Evolutionary conservation across 2,329 filamentous ascomycete genomes (phyloP).

Genomic region (Leptographium flavum): DNA sequence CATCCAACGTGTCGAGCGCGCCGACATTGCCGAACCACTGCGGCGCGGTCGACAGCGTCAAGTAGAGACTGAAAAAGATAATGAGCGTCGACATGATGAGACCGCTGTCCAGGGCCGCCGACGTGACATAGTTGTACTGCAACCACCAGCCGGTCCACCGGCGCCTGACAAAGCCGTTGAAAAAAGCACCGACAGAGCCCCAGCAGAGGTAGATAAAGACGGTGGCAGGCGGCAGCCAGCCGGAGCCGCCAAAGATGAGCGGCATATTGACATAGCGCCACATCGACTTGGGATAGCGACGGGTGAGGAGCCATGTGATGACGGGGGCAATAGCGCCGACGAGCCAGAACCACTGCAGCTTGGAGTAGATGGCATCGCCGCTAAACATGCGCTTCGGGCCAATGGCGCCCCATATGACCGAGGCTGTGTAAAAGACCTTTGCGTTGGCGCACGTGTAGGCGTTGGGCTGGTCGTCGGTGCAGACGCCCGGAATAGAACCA

Average conservation of each 20-base stretch:
- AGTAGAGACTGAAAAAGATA: constrained; percentile 53
- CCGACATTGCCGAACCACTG: constrained; percentile 48
- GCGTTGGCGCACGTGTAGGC: constrained; percentile 42
- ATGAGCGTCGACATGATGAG: constrained; percentile 51
- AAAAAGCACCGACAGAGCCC: constrained; percentile 51
- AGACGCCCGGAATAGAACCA: constrained; percentile 47
- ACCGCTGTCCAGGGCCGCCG: constrained; percentile 55
- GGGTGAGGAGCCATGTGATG: constrained; percentile 47
- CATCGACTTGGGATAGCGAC: constrained; percentile 43
- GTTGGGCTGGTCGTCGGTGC: constrained; percentile 35
- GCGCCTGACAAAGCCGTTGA: constrained; percentile 54
- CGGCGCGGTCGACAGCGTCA: constrained; percentile 40
- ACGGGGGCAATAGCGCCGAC: constrained; percentile 49
- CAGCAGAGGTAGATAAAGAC: constrained; percentile 58
- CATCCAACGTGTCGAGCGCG: constrained; percentile 7
- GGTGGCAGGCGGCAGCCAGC: constrained; percentile 53
- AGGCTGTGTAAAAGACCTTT: constrained; percentile 51
- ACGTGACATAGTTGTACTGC: constrained; percentile 64
- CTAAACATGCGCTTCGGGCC: constrained; percentile 58
- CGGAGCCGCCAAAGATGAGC: constrained; percentile 51
- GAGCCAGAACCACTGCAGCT: constrained; percentile 58
- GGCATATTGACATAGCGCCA: constrained; percentile 55
- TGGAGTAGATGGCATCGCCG: constrained; percentile 44
- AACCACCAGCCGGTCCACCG: constrained; percentile 60
- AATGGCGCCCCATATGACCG: constrained; percentile 60